phyloP scores from a whole-genome alignment of 495 filamentous ascomycete genomes.

The Penicillium roqueforti region DNA sequence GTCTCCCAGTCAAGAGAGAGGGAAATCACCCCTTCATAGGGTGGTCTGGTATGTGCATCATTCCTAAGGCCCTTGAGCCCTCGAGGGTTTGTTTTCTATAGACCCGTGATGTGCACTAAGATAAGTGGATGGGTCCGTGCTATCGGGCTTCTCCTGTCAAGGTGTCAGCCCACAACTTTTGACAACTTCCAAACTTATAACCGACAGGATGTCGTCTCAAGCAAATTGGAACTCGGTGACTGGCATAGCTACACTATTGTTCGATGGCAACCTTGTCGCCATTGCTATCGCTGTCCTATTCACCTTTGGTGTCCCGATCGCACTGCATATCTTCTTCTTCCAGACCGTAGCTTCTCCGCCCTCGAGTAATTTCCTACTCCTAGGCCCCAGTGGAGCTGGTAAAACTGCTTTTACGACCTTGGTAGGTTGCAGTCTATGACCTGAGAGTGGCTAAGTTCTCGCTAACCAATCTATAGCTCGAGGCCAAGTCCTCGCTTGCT shows the following conservation, averaged over 20 bases:
- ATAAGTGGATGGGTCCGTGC: background rate
- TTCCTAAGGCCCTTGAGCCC: background rate
- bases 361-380: conserved; percentile 76
- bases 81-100: background rate
- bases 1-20: background rate
- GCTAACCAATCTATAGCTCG: conserved; percentile 39
- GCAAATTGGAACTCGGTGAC: conserved; percentile 34
- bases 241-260: conserved; percentile 39
- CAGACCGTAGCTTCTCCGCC: conserved; percentile 56
- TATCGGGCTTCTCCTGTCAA: background rate
- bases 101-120: background rate
- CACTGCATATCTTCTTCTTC: conserved; percentile 76
- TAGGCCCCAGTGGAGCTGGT: conserved; percentile 79
- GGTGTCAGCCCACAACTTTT: background rate
- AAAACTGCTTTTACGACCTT: conserved; percentile 87
- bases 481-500: conserved; percentile 32
- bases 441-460: background rate
- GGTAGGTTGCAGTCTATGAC: conserved; percentile 48
- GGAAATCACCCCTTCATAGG: conserved; percentile 2
- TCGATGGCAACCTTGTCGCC: conserved; percentile 42
- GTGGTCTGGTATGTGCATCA: conserved; percentile 8
- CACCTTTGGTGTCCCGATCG: conserved; percentile 66
- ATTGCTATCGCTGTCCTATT: conserved; percentile 64
- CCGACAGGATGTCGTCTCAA: conserved; percentile 33
- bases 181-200: conserved; percentile 11